Evolutionary conservation across 108 stramenopile genomes (phyloP), one percentile per base, ranked within the genome.

Genomic region (Phaeodactylum tricornutum): DNA sequence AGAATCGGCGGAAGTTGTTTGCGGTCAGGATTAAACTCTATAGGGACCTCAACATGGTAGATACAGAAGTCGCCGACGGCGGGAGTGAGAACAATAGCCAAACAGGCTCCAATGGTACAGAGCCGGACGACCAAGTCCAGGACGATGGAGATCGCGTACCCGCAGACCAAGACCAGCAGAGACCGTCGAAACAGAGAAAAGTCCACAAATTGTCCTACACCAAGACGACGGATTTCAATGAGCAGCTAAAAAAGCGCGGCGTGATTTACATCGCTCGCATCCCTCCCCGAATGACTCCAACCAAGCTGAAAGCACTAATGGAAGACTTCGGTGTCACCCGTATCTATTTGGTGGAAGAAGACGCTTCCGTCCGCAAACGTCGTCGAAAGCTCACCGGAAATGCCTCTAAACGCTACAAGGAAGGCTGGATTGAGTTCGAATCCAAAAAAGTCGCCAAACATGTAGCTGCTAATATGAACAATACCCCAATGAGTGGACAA

Each of bases 381-480:
- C 70, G 92, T 21, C 36, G 71, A 37, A 83, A 92, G 48, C 64
- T 70, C 21, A 72, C 67, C 21, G 71, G 85, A 3, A 66, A 69
- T 32, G 93, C 82, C 19, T 75, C 75, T 38, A 96, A 95, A 50
- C 57, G 88, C 15, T 95, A 94, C 44, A 67, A 55, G 6, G 96
- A 97, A 62, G 97, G 97, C 5, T 98, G 97, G 95, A 75, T 95
- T 9, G 97, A 98, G 67, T 95, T 95, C 38, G 94, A 83, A 24
- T 79, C 75, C 61, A 94, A 93, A 53, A 74, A 74, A 27, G 69
- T 83, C 19, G 95, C 95, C 21, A 94, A 83, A 53, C 67, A 48
- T 21, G 77, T 91, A 28, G 95, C 86, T 2, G 64, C 61, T 43
- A 58, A 77, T 23, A 52, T 96, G 34, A 96, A 98, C 57, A 82